Evolutionary conservation across 768 basidiomycete genomes (phyloP).

Genomic region (Suillus luteus): DNA sequence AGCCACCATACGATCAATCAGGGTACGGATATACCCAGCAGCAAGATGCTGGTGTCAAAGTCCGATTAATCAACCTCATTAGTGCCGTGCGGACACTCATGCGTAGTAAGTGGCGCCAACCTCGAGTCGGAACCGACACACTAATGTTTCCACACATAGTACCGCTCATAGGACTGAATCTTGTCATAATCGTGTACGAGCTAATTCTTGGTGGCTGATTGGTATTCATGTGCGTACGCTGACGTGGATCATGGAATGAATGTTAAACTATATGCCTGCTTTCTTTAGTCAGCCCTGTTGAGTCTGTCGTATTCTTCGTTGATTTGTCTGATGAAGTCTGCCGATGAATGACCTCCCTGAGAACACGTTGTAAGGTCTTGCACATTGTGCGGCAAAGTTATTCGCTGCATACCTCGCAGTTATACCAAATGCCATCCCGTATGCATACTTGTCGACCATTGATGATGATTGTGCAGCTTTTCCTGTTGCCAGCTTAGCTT

Average conservation of each 20-base stretch:
- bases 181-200: constrained; percentile 86
- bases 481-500: constrained; percentile 42
- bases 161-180: constrained; percentile 87
- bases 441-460: constrained; percentile 68
- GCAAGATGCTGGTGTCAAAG: constrained; percentile 72
- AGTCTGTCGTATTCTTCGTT: constrained; percentile 69
- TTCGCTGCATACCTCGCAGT: constrained; percentile 63
- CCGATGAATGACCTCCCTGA: constrained; percentile 71
- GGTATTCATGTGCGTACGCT: constrained; percentile 15
- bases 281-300: constrained; percentile 43
- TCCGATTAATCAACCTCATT: constrained; percentile 87
- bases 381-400: not conserved
- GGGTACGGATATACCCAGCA: constrained; percentile 54
- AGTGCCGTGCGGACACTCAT: constrained; percentile 94
- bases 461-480: constrained; percentile 88
- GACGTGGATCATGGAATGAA: constrained; percentile 16
- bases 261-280: constrained; percentile 12
- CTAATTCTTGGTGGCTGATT: constrained; percentile 61
- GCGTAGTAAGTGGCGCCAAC: constrained; percentile 72
- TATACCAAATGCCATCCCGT: constrained; percentile 76
- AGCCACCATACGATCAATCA: constrained; percentile 68
- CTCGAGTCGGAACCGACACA: constrained; percentile 12
- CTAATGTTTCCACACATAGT: constrained; percentile 49
- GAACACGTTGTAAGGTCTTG: constrained; percentile 8
- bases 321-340: constrained; percentile 79